phyloP scores from a whole-genome alignment of 225 moss, liverwort and hornwort species.

The Pseudisothecium myosuroides region DNA sequence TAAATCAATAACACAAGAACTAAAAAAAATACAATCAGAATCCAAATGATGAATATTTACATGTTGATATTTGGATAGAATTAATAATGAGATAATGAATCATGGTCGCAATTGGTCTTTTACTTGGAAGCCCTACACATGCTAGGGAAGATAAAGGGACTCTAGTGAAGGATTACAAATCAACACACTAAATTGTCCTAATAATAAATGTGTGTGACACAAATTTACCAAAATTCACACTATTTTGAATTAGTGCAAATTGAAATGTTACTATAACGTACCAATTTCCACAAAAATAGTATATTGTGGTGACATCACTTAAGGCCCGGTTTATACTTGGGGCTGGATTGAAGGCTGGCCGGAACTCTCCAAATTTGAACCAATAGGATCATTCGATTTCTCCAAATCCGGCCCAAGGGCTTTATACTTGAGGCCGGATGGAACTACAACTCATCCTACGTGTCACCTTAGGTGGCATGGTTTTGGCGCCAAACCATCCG shows the following conservation, averaged over 20 bases:
- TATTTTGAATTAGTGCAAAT: background rate
- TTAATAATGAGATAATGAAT: background rate
- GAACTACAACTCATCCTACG: too few species aligned
- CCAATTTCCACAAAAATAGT: background rate
- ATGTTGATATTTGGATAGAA: background rate
- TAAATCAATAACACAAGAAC: too few species aligned
- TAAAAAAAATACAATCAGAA: background rate
- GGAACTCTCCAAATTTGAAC: too few species aligned
- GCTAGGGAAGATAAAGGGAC: background rate
- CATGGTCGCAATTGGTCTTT: too few species aligned
- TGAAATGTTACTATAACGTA: background rate
- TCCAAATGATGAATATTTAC: background rate
- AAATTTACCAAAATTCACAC: background rate
- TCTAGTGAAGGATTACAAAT: background rate
- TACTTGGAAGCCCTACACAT: accelerated
- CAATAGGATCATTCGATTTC: too few species aligned
- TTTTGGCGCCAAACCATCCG: too few species aligned
- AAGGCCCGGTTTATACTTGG: too few species aligned
- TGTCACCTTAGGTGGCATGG: too few species aligned
- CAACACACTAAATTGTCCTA: background rate
- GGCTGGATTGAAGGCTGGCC: too few species aligned
- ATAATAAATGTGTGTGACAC: background rate
- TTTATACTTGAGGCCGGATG: too few species aligned
- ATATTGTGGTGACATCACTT: background rate
- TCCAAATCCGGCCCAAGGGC: too few species aligned